Evolutionary conservation across 306 rosid species (phyloP), one percentile per base, ranked within the genome.

Genomic region (Prunus mongolica): DNA sequence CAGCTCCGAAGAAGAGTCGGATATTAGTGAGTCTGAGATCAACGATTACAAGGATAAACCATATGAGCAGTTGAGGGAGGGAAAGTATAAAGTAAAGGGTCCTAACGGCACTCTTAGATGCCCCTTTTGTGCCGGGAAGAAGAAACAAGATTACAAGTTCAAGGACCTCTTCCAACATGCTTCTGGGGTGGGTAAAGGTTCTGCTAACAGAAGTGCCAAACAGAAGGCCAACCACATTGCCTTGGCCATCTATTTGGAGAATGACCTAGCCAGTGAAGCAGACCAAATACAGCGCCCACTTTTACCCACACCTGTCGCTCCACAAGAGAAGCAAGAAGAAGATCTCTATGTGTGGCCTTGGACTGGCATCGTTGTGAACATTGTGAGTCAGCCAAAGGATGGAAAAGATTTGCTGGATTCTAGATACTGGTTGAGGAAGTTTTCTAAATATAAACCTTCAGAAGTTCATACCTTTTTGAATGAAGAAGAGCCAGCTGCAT

Each of bases 161-260:
- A 95, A 95, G 78, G 99, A 95, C 38, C 71, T 95, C 65, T 82
- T 87, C 28, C 96, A 89, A 75, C 99, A 95, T 86, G 97, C 99
- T 51, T 83, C 97, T 1, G 99, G 99, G 77, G 99, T 95, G 69
- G 91, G 87, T 18, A 95, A 92, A 84, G 99, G 99, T 75, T 92
- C 97, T n/a, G 89, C 97, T 6, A 89, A 88, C 85, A 83, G 99
- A 86, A 92, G 86, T 71, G 88, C 86, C 0, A 81, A 79, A 76
- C 96, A 95, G 66, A 95, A 89, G 84, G 99, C 90, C 2, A 89
- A 92, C 81, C 99, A 95, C 80, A 92, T 95, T 84, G 99, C 99
- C 67, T 81, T 95, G 56, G 93, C 97, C 3, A 84, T 80, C 81
- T 95, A 82, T 84, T 76, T 95, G 86, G 86, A 91, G 89, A 78